Conservation (phyloP, 768 basidiomycete species). For the Amanita jacksonii region DNA sequence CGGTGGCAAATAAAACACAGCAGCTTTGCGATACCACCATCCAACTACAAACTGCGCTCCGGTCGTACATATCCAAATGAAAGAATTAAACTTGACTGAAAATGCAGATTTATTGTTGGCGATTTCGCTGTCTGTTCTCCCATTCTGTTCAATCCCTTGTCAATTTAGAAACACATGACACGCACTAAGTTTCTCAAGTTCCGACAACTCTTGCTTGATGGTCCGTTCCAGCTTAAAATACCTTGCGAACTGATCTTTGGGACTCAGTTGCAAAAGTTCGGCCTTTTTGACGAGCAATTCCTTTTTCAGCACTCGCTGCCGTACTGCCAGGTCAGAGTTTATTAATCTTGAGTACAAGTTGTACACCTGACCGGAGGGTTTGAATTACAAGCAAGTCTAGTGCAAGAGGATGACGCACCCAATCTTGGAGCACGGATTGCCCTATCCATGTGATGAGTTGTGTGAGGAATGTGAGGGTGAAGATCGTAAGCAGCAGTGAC, state of each 20-base stretch:
- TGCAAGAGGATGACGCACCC: constrained; percentile 37
- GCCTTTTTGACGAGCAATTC: constrained; percentile 75
- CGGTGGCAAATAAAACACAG: constrained; percentile 88
- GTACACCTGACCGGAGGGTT: constrained; percentile 49
- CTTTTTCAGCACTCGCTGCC: constrained; percentile 66
- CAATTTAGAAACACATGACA: constrained; percentile 12
- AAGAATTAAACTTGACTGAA: constrained; percentile 57
- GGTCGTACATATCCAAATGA: constrained; percentile 80
- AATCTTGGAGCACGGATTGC: constrained; percentile 69
- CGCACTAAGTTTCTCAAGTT: constrained; percentile 89
- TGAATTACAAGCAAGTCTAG: background rate
- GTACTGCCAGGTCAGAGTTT: constrained; percentile 39
- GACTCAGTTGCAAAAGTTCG: constrained; percentile 82
- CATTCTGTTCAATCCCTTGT: background rate
- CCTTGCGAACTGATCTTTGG: constrained; percentile 96
- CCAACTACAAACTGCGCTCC: constrained; percentile 78
- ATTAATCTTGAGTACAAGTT: constrained; percentile 58
- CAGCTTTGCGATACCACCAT: constrained; percentile 85
- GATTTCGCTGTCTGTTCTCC: constrained; percentile 53
- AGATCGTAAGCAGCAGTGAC: constrained; percentile 77
- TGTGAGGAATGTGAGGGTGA: constrained; percentile 71
- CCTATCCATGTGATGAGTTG: constrained; percentile 88
- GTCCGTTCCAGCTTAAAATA: constrained; percentile 91
- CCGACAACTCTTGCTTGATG: constrained; percentile 85
- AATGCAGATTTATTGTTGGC: constrained; percentile 52